These are phyloP conservation scores for Hondaea fermentalgiana DNA, from an alignment of 108 stramenopile genomes.

Conservation along the genomic window DNA sequence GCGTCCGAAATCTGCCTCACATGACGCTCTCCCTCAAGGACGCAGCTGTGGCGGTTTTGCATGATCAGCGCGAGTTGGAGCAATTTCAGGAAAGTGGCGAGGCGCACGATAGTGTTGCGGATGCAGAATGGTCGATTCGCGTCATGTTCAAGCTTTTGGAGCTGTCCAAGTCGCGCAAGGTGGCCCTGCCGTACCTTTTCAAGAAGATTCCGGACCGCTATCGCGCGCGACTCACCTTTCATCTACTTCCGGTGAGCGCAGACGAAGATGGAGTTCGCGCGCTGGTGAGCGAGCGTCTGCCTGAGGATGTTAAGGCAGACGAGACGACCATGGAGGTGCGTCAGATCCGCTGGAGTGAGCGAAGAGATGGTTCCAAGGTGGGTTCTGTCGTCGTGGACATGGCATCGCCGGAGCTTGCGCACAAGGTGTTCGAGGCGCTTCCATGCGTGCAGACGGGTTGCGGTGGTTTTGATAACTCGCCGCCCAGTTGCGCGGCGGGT, in stretches of 20 bases:
- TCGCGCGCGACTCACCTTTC: not conserved
- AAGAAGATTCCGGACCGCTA: not conserved
- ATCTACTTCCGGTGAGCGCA: not conserved
- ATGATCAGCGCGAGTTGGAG: not conserved
- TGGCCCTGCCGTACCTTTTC: not conserved
- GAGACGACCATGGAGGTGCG: not conserved
- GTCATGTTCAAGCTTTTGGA: not conserved
- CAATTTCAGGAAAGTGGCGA: not conserved
- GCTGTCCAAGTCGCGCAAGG: not conserved
- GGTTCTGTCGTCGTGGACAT: not conserved
- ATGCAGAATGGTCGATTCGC: not conserved
- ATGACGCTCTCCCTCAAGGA: slow-evolving; percentile 10
- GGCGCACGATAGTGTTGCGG: not conserved
- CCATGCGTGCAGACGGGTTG: not conserved
- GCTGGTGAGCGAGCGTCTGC: not conserved
- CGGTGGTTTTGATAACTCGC: not conserved
- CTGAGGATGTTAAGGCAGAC: not conserved
- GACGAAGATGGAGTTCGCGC: not conserved
- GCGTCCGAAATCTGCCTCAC: not conserved
- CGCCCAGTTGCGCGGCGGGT: not conserved
- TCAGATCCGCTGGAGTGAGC: not conserved
- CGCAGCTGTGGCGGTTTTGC: not conserved
- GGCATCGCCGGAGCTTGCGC: not conserved
- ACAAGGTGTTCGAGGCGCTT: not conserved
- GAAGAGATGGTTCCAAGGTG: not conserved